These are phyloP conservation scores for Huiozyma sinensis DNA, from an alignment of 805 yeast genomes.

Conservation along the genomic window DNA sequence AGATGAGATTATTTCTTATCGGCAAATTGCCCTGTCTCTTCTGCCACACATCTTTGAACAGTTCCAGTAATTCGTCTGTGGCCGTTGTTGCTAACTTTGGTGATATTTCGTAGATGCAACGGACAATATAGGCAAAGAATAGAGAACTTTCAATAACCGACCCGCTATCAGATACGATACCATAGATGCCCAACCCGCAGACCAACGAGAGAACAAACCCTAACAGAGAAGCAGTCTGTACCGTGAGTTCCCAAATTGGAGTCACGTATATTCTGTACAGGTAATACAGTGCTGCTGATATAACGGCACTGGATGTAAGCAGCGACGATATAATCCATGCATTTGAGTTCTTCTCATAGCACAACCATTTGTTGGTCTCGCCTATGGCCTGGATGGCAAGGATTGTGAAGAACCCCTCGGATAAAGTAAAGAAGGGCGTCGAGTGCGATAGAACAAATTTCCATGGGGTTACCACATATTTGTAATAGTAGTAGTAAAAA, in stretches of 20 bases:
- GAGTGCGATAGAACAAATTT: slow-evolving; percentile 58
- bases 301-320: slow-evolving; percentile 58
- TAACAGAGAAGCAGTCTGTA: slow-evolving; percentile 66
- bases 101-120: slow-evolving; percentile 85
- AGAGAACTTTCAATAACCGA: slow-evolving; percentile 85
- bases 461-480: slow-evolving; percentile 54
- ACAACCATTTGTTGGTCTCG: slow-evolving; percentile 64
- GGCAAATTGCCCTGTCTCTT: slow-evolving; percentile 25
- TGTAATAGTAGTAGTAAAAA: slow-evolving; percentile 26
- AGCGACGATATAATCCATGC: slow-evolving; percentile 70
- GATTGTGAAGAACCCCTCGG: slow-evolving; percentile 90
- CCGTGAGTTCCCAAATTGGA: slow-evolving; percentile 59
- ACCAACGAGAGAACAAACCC: slow-evolving; percentile 79
- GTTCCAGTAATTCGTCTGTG: slow-evolving; percentile 32
- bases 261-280: slow-evolving; percentile 74
- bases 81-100: slow-evolving; percentile 67
- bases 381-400: slow-evolving; percentile 90
- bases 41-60: slow-evolving; percentile 31
- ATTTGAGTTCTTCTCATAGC: slow-evolving; percentile 44
- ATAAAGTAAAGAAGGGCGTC: slow-evolving; percentile 78
- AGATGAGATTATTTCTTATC: slow-evolving; percentile 25
- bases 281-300: slow-evolving; percentile 68
- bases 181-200: slow-evolving; percentile 64
- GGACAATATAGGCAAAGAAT: slow-evolving; percentile 81
- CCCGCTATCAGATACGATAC: slow-evolving; percentile 73